Evolutionary conservation across 441 rosid species (phyloP).

Genomic region (Jatropha podagrica): DNA sequence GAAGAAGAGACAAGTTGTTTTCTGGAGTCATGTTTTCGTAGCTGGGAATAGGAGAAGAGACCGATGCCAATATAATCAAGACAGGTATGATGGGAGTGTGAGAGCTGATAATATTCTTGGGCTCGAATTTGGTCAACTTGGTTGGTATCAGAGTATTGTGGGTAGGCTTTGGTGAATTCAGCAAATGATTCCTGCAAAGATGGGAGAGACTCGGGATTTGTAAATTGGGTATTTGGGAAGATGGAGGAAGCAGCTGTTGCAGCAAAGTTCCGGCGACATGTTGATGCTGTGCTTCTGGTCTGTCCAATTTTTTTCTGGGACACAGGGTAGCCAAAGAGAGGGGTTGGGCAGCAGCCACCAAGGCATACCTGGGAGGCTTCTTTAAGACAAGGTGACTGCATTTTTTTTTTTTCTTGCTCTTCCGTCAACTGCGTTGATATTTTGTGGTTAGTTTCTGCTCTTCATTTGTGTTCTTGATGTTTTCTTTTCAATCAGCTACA

Average conservation of each 20-base stretch:
- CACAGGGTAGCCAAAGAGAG: conserved; percentile 33
- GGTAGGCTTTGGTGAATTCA: conserved; percentile 66
- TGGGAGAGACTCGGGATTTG: conserved; percentile 76
- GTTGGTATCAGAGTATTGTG: conserved; percentile 51
- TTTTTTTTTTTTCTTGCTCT: conserved; percentile 16
- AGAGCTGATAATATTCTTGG: conserved; percentile 66
- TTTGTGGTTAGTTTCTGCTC: conserved; percentile 15
- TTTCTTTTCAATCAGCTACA: neutral
- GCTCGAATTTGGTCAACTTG: conserved; percentile 64
- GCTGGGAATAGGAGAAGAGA: conserved; percentile 74
- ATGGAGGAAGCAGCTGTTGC: conserved; percentile 55
- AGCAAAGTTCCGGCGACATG: conserved; percentile 59
- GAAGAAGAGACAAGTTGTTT: conserved; percentile 39
- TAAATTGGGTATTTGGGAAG: conserved; percentile 69
- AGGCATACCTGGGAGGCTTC: conserved; percentile 51
- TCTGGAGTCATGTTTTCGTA: conserved; percentile 46
- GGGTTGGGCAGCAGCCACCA: conserved; percentile 62
- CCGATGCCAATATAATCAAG: conserved; percentile 94
- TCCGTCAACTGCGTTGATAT: neutral
- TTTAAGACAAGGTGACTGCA: conserved; percentile 44
- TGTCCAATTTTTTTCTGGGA: conserved; percentile 35
- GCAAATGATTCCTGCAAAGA: conserved; percentile 56
- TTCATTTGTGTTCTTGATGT: neutral
- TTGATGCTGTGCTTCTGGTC: conserved; percentile 46
- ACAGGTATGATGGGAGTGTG: conserved; percentile 59